phyloP scores from a whole-genome alignment of 2,329 filamentous ascomycete genomes.

The Ceratocystiopsis minuta region DNA sequence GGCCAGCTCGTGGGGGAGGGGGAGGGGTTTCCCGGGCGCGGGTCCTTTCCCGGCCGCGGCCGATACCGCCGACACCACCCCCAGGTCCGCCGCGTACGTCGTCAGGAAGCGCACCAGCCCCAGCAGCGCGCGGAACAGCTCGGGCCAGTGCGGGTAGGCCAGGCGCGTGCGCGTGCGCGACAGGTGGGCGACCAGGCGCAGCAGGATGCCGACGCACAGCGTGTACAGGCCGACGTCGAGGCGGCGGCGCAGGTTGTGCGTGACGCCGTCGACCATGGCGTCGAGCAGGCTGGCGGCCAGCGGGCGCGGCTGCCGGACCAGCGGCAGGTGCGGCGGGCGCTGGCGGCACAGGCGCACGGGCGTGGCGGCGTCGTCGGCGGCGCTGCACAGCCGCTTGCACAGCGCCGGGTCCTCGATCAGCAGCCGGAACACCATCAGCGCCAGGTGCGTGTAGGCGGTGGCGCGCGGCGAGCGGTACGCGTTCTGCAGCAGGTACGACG shows the following conservation, averaged over 20 bases:
- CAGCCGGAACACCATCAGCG: conserved; percentile 68
- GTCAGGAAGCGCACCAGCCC: conserved; percentile 80
- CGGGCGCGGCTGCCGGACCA: conserved; percentile 53
- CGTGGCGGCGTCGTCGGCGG: conserved; percentile 25
- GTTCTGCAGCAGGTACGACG: conserved; percentile 86
- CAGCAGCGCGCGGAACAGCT: conserved; percentile 79
- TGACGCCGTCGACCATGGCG: conserved; percentile 75
- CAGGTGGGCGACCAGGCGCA: conserved; percentile 69
- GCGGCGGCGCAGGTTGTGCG: conserved; percentile 75
- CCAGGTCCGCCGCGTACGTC: conserved; percentile 66
- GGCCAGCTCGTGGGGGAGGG: conserved; percentile 39
- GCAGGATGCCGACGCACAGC: conserved; percentile 61
- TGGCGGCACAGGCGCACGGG: conserved; percentile 75
- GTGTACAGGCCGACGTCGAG: conserved; percentile 76
- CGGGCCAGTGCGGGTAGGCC: conserved; percentile 75
- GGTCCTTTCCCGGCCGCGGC: conserved; percentile 12
- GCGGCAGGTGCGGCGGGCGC: conserved; percentile 65
- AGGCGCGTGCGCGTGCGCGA: conserved; percentile 68
- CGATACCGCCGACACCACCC: conserved; percentile 14
- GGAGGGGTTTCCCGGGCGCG: conserved; percentile 12
- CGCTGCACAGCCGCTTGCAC: conserved; percentile 58
- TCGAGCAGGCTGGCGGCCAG: conserved; percentile 66
- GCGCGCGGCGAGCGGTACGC: conserved; percentile 68
- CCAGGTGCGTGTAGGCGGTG: conserved; percentile 68
- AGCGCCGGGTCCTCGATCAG: conserved; percentile 70